A percentile compares a stretch with the other conserved stretches of the same genome.
phyloP scores from a whole-genome alignment of 139 green algal species.

The Tetraselmis chui region DNA sequence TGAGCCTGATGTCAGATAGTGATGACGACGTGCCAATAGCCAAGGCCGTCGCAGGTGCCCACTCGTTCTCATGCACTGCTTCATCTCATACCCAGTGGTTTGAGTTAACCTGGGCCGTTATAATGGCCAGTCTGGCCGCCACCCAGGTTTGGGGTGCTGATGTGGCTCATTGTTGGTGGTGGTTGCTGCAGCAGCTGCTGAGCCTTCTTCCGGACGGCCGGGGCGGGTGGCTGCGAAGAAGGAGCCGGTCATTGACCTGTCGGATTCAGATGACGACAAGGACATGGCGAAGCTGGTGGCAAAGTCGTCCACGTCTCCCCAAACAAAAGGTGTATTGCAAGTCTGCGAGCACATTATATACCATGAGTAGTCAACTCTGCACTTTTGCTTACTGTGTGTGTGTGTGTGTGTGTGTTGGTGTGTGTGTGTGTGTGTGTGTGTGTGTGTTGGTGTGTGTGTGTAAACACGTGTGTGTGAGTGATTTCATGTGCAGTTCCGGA shows the following conservation, averaged over 20 bases:
- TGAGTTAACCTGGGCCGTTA: background rate
- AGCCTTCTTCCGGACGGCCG: too few relatives aligned
- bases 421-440: too few relatives aligned
- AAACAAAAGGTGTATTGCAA: background rate
- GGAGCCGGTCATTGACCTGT: background rate
- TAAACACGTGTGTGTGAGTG: too few relatives aligned
- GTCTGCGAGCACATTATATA: background rate
- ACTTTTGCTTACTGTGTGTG: too few relatives aligned
- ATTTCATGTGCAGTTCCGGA: too few relatives aligned
- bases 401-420: too few relatives aligned
- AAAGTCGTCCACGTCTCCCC: background rate
- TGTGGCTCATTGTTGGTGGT: too few relatives aligned
- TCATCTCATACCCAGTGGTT: background rate
- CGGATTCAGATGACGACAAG: background rate
- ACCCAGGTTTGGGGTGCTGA: background rate
- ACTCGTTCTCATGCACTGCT: background rate
- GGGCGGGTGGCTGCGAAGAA: too few relatives aligned
- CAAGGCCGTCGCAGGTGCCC: background rate
- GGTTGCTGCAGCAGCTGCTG: too few relatives aligned
- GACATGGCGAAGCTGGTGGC: background rate
- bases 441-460: too few relatives aligned
- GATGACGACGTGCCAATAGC: background rate
- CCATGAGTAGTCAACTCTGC: background rate
- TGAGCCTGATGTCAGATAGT: background rate
- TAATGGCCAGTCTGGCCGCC: background rate